Evolutionary conservation across 495 filamentous ascomycete species (phyloP), one percentile per base, ranked within the genome.

Genomic region (Penicillium salamii): DNA sequence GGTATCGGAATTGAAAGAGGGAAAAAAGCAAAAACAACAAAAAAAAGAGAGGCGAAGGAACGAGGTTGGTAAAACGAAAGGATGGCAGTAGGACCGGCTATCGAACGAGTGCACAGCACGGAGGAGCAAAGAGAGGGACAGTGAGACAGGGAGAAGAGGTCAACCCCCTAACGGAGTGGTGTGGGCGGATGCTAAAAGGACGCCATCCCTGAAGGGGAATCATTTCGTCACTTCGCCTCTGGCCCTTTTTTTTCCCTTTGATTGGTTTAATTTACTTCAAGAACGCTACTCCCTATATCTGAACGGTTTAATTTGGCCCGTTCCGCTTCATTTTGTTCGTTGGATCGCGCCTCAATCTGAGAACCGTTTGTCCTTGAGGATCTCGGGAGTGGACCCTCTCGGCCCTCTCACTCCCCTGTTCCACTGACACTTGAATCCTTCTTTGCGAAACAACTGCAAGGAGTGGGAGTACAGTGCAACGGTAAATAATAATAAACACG

Each of bases 71-170:
- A 32, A 49, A 39, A 49, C 4, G 28, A 58, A 32, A 51, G 31
- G 37, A 48, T 24, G 9, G 50, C 28, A 45, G 50, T 50, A 43
- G 44, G 34, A 32, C 32, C 29, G 15, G 43, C 40, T 32, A 46
- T 49, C 32, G 18, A 46, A 51, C 32, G 18, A 58, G 60, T 61
- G 57, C 57, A 54, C 57, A 61, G 57, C 57, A 61, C 57, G 40
- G 32, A 48, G 18, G 9, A 13, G 19, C 21, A 35, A 31, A 50
- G 26, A 37, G 23, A 43, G 38, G 39, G 33, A 28, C 19, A 37
- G 42, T 53, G 49, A 57, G 53, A 65, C 46, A 53, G 33, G 28
- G 45, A 46, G 18, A 42, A 56, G 41, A 40, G 37, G 36, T 39
- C 14, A 46, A 33, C 50, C 54, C 41, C 46, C 46, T 45, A 49